Evolutionary conservation across 176 grass and related monocot genomes (phyloP).

Genomic region (Tillandsia leiboldiana): DNA sequence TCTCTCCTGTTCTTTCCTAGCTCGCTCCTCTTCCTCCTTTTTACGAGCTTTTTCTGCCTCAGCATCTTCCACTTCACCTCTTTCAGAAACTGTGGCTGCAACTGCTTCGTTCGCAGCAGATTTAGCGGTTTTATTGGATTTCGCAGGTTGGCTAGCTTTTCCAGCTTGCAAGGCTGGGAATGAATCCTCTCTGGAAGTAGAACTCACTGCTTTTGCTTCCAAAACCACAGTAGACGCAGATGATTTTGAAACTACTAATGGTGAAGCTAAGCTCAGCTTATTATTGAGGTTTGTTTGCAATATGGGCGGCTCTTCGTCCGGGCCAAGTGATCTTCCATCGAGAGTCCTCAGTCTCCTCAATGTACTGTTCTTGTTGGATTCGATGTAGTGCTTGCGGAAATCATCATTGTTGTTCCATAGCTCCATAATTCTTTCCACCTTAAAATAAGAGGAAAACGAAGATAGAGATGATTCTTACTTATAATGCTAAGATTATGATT

Average conservation of each 20-base stretch:
- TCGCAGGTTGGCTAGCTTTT: constrained; percentile 27
- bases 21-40: constrained; percentile 32
- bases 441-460: constrained; percentile 16
- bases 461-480: background rate
- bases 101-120: constrained; percentile 19
- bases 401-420: constrained; percentile 67
- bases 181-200: constrained; percentile 21
- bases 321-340: constrained; percentile 82
- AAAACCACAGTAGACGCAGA: constrained; percentile 4
- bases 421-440: constrained; percentile 58
- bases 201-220: constrained; percentile 22
- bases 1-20: constrained; percentile 36
- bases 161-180: constrained; percentile 33
- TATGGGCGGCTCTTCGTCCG: constrained; percentile 58
- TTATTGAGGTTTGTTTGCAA: constrained; percentile 35
- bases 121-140: constrained; percentile 32
- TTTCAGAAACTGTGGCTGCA: constrained; percentile 6
- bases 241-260: constrained; percentile 11
- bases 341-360: constrained; percentile 58
- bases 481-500: background rate
- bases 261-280: constrained; percentile 33
- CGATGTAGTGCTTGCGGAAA: constrained; percentile 65
- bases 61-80: constrained; percentile 29
- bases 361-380: constrained; percentile 64
- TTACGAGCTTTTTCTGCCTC: constrained; percentile 29